Evolutionary conservation across 176 grass and related monocot genomes (phyloP).

Genomic region (Carex scoparia): DNA sequence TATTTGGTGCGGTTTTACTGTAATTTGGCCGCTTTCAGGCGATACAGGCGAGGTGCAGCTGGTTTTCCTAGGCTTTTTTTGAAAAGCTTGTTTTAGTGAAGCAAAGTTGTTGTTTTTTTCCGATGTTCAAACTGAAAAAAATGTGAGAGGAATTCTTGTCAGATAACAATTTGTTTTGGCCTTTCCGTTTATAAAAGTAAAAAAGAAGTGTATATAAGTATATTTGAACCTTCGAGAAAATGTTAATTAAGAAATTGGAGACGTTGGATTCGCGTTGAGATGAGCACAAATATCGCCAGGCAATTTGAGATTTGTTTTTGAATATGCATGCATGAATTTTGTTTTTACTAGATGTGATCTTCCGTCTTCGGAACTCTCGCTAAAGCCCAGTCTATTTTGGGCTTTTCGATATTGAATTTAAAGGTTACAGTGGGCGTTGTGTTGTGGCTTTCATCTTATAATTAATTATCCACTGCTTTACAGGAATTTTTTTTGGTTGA

Average conservation of each 20-base stretch:
- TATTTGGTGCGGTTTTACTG: slow-evolving; percentile 1
- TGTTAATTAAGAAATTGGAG: too few relatives aligned
- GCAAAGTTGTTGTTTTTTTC: too few relatives aligned
- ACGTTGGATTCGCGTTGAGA: too few relatives aligned
- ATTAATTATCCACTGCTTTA: not conserved
- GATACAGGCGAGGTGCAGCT: slow-evolving; percentile 47
- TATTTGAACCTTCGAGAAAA: too few relatives aligned
- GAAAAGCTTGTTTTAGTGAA: not conserved
- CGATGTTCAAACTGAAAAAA: too few relatives aligned
- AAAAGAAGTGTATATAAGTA: too few relatives aligned
- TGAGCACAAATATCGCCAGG: not conserved
- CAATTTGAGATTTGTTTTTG: not conserved
- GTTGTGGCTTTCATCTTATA: too few relatives aligned
- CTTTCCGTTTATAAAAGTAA: not conserved
- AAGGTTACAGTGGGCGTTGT: too few relatives aligned
- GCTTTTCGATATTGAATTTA: not conserved
- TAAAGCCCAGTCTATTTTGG: not conserved
- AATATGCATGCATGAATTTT: not conserved
- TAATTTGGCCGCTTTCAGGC: slow-evolving; percentile 28
- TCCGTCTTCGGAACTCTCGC: not conserved
- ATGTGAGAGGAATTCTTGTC: too few relatives aligned
- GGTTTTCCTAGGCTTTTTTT: not conserved
- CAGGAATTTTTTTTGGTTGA: not conserved
- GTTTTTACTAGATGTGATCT: not conserved
- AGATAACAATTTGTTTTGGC: too few relatives aligned